Percentiles rank a stretch among this genome's conserved stretches.
These are phyloP conservation scores for Pochonia chlamydosporia DNA, from an alignment of 2,329 filamentous ascomycete genomes.

Conservation along the genomic window DNA sequence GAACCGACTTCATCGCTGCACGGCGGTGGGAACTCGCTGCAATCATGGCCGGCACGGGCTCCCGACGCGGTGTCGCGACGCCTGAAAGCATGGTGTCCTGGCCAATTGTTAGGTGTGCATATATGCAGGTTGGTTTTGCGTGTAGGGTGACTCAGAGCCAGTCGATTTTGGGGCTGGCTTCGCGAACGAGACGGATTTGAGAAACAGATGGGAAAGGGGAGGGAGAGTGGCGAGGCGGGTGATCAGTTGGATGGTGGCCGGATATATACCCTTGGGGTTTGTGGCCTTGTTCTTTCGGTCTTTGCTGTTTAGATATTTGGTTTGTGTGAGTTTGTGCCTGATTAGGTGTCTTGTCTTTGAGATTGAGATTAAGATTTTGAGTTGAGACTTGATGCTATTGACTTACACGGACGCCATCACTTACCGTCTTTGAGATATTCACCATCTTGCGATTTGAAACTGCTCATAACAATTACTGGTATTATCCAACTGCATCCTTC, in stretches of 20 bases:
- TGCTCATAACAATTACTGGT: too few species aligned
- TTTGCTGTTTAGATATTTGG: too few species aligned
- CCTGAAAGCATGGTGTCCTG: background rate
- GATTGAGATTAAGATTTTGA: too few species aligned
- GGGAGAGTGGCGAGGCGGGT: background rate
- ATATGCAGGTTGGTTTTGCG: background rate
- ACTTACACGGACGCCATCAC: too few species aligned
- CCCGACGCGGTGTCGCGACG: slow-evolving; percentile 14
- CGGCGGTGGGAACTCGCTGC: slow-evolving; percentile 5
- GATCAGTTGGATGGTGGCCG: background rate
- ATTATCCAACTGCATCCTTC: too few species aligned
- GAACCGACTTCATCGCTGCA: background rate
- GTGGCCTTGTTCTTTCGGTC: too few species aligned
- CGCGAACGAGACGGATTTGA: background rate
- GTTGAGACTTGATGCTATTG: too few species aligned
- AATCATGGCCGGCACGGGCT: slow-evolving; percentile 13
- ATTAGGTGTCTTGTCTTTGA: too few species aligned
- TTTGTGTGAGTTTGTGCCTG: too few species aligned
- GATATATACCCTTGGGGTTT: too few species aligned
- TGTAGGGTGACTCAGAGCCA: slow-evolving; percentile 13
- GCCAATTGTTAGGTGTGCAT: background rate
- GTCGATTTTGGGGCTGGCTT: slow-evolving; percentile 11
- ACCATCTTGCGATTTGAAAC: too few species aligned
- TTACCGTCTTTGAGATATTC: too few species aligned
- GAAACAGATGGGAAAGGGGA: slow-evolving; percentile 4